These are phyloP conservation scores for Camelina laxa DNA, from an alignment of 345 rosid species.

Conservation along the genomic window DNA sequence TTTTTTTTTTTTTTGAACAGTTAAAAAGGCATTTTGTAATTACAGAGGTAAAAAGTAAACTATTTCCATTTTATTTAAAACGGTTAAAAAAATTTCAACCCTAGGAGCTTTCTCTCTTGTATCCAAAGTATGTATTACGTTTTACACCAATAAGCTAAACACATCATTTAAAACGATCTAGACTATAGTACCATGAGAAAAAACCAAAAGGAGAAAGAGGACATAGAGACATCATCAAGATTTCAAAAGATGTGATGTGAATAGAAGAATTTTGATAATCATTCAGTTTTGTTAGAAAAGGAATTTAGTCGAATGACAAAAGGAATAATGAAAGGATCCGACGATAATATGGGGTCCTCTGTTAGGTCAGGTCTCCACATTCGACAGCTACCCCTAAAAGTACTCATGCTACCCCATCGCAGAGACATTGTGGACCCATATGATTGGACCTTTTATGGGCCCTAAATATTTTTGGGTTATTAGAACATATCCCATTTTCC, in stretches of 20 bases:
- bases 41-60: neutral
- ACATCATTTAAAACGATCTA: neutral
- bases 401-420: constrained; percentile 32
- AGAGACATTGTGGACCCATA: constrained; percentile 31
- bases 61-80: neutral
- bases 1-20: constrained; percentile 13
- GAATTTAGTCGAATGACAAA: constrained; percentile 37
- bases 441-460: constrained; percentile 39
- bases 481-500: constrained; percentile 31
- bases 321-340: constrained; percentile 39
- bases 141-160: neutral
- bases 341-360: constrained; percentile 12
- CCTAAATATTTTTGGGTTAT: constrained; percentile 29
- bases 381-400: constrained; percentile 40
- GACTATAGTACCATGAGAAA: neutral
- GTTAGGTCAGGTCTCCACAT: constrained; percentile 48
- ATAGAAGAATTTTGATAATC: constrained; percentile 9
- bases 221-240: constrained; percentile 29
- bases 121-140: too few relatives aligned
- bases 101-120: too few relatives aligned
- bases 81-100: neutral
- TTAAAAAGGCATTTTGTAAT: constrained; percentile 9
- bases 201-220: neutral
- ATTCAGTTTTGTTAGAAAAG: constrained; percentile 25
- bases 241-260: constrained; percentile 32